phyloP scores from a whole-genome alignment of 495 filamentous ascomycete genomes.

The Immersiella caudata region DNA sequence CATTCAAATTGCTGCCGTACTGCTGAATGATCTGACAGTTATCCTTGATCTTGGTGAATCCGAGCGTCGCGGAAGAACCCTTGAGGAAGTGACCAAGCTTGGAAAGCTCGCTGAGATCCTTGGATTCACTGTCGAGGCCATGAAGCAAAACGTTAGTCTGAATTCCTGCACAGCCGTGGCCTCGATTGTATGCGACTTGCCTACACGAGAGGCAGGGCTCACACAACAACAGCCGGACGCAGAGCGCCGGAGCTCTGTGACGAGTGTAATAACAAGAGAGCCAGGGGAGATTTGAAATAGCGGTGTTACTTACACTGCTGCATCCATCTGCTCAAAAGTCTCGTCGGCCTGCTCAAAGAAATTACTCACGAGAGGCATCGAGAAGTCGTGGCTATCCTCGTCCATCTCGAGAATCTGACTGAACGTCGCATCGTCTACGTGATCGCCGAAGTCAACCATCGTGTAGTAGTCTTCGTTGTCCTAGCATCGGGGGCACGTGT shows the following conservation, averaged over 20 bases:
- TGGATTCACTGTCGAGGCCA: conserved; percentile 52
- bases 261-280: neutral
- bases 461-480: conserved; percentile 28
- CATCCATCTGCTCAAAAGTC: conserved; percentile 87
- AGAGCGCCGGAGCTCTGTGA: neutral
- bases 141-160: neutral
- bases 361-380: conserved; percentile 80
- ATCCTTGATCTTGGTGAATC: conserved; percentile 88
- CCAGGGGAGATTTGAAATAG: neutral
- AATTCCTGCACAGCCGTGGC: neutral
- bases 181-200: neutral
- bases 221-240: neutral
- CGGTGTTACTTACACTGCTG: conserved; percentile 66
- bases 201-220: neutral
- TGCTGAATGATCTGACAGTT: conserved; percentile 96
- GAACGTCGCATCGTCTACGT: conserved; percentile 79
- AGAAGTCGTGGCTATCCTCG: conserved; percentile 76
- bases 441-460: conserved; percentile 60
- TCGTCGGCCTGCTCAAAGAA: conserved; percentile 91
- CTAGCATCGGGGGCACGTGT: conserved; percentile 21
- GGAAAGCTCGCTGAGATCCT: conserved; percentile 73
- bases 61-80: conserved; percentile 95
- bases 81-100: conserved; percentile 93
- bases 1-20: conserved; percentile 77
- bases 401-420: conserved; percentile 98